phyloP scores from a whole-genome alignment of 129 eudicot species.

The Flaveria bidentis region DNA sequence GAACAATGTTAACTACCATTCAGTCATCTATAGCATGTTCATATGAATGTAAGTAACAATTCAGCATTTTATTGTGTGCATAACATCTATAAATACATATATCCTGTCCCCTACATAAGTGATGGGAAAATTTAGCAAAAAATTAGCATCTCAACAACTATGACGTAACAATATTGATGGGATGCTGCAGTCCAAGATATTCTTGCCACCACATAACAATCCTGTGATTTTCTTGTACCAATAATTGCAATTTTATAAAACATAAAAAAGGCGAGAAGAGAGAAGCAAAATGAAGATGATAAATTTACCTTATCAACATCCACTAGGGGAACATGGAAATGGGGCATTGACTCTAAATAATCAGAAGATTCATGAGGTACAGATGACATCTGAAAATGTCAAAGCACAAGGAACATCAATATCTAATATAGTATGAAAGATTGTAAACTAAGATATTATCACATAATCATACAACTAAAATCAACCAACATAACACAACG shows the following conservation, averaged over 20 bases:
- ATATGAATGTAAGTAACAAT: constrained; percentile 12
- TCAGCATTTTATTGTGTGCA: not conserved
- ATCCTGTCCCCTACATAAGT: constrained; percentile 4
- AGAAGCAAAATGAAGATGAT: not conserved
- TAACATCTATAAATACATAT: not conserved
- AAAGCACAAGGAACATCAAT: not conserved
- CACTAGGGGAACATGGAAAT: constrained; percentile 76
- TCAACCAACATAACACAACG: constrained; percentile 12
- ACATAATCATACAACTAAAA: constrained; percentile 5
- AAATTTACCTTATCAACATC: constrained; percentile 85
- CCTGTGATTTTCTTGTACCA: not conserved
- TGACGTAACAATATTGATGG: not conserved
- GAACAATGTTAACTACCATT: constrained; percentile 18
- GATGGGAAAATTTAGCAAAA: not conserved
- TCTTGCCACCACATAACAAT: not conserved
- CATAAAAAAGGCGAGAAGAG: constrained; percentile 1
- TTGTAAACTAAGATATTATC: constrained; percentile 9
- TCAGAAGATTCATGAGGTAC: constrained; percentile 62
- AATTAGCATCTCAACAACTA: not conserved
- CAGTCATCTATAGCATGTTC: constrained; percentile 8
- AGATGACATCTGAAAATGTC: constrained; percentile 52
- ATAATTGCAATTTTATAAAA: not conserved
- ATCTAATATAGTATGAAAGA: constrained; percentile 1
- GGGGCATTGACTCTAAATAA: constrained; percentile 71
- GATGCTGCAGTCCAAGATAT: not conserved